A percentile compares a stretch with the other conserved stretches of the same genome.
phyloP scores from a whole-genome alignment of 768 basidiomycete species.

The Leccinellum albellum region DNA sequence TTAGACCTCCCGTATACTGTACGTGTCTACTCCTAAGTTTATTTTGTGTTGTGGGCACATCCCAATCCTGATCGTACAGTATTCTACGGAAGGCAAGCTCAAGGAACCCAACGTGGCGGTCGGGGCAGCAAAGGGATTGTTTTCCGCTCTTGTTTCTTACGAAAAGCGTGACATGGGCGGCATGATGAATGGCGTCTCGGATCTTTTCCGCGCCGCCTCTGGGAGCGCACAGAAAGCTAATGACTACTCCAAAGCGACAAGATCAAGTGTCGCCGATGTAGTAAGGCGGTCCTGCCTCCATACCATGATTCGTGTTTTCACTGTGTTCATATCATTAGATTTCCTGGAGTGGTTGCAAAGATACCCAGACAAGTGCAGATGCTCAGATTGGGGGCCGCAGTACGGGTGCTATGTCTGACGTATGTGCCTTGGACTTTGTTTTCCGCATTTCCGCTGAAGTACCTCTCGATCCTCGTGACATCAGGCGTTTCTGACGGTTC shows the following conservation, averaged over 20 bases:
- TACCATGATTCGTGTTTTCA: neutral
- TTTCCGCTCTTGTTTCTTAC: constrained; percentile 77
- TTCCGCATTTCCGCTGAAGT: neutral
- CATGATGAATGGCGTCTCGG: constrained; percentile 67
- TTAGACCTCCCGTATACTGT: constrained; percentile 69
- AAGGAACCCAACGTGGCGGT: constrained; percentile 89
- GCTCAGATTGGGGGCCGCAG: constrained; percentile 61
- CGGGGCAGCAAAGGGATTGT: constrained; percentile 82
- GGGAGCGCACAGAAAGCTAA: constrained; percentile 63
- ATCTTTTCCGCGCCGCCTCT: constrained; percentile 71
- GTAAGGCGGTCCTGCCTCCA: constrained; percentile 41
- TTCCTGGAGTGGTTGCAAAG: constrained; percentile 83
- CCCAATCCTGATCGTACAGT: constrained; percentile 39
- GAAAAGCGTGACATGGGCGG: constrained; percentile 77
- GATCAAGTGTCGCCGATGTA: constrained; percentile 81
- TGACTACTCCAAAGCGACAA: constrained; percentile 54
- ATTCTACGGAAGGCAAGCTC: constrained; percentile 92
- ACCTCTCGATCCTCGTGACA: neutral
- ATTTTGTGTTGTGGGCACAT: neutral
- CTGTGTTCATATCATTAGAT: constrained; percentile 41
- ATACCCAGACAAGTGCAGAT: constrained; percentile 80
- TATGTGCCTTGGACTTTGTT: constrained; percentile 31
- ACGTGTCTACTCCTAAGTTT: constrained; percentile 15
- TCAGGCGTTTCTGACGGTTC: constrained; percentile 55
- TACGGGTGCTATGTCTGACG: constrained; percentile 79